Percentiles rank a stretch among this genome's conserved stretches.
These are phyloP conservation scores for Rehmannia glutinosa DNA, from an alignment of 257 asterid genomes.

Conservation along the genomic window DNA sequence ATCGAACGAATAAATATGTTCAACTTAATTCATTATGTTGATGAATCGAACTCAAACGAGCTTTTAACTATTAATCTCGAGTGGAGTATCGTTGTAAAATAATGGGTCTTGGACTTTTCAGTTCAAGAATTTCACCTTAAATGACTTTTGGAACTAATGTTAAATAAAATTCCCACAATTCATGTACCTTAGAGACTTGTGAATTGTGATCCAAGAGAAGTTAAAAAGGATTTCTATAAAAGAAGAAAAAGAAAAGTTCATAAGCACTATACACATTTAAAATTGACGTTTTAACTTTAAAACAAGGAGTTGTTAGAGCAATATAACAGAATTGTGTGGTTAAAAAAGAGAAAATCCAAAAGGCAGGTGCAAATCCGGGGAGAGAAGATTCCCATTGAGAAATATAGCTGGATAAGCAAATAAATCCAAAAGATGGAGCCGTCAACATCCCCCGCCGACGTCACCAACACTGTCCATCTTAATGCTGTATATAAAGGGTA, in stretches of 20 bases:
- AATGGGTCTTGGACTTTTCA: too few relatives aligned
- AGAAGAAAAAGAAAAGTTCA: not conserved
- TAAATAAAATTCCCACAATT: too few relatives aligned
- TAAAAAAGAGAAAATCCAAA: constrained; percentile 4
- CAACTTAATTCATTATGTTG: too few relatives aligned
- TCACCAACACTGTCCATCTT: not conserved
- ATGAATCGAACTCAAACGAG: too few relatives aligned
- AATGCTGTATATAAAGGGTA: not conserved
- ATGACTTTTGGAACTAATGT: too few relatives aligned
- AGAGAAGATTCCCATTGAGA: not conserved
- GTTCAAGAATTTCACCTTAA: too few relatives aligned
- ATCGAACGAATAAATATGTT: too few relatives aligned
- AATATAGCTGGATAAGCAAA: not conserved
- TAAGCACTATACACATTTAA: not conserved
- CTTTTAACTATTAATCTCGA: too few relatives aligned
- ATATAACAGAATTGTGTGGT: not conserved
- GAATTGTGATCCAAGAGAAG: too few relatives aligned
- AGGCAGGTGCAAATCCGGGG: not conserved
- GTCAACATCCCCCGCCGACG: not conserved
- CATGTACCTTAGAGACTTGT: too few relatives aligned
- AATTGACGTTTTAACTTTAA: not conserved
- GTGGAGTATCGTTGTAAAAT: too few relatives aligned
- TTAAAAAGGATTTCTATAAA: not conserved
- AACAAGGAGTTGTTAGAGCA: not conserved
- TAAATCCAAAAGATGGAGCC: not conserved